These are phyloP conservation scores for Ustilago hordei DNA, from an alignment of 1,284 basidiomycete species.

Conservation along the genomic window DNA sequence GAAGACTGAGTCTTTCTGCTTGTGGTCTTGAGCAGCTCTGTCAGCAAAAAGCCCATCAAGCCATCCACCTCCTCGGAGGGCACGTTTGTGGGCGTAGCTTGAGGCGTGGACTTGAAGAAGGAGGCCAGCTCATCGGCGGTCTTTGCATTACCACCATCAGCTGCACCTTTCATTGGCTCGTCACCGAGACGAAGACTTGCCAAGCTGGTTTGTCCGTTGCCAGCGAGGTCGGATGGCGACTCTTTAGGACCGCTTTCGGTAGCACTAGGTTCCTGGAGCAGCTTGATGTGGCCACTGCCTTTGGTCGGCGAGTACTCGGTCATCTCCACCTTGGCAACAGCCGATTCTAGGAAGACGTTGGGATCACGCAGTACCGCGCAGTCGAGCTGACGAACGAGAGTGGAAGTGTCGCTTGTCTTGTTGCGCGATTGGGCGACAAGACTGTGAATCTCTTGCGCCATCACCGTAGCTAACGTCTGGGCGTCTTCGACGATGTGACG, in stretches of 20 bases:
- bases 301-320: conserved; percentile 55
- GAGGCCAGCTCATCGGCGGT: conserved; percentile 27
- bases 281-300: conserved; percentile 46
- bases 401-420: conserved; percentile 76
- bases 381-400: conserved; percentile 82
- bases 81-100: conserved; percentile 8
- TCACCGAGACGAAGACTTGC: conserved; percentile 58
- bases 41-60: conserved; percentile 79
- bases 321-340: conserved; percentile 57
- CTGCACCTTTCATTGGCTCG: conserved; percentile 79
- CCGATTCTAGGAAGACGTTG: conserved; percentile 79
- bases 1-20: conserved; percentile 16
- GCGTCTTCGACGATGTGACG: conserved; percentile 90
- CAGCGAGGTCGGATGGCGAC: conserved; percentile 47
- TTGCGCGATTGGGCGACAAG: conserved; percentile 68
- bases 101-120: conserved; percentile 31
- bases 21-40: conserved; percentile 75
- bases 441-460: conserved; percentile 79
- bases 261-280: conserved; percentile 23
- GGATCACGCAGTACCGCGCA: conserved; percentile 87
- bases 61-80: conserved; percentile 72
- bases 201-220: conserved; percentile 46
- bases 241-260: conserved; percentile 23
- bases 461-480: conserved; percentile 77
- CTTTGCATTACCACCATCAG: conserved; percentile 51